phyloP scores from a whole-genome alignment of 768 basidiomycete species.

The Thelephora ganbajun region DNA sequence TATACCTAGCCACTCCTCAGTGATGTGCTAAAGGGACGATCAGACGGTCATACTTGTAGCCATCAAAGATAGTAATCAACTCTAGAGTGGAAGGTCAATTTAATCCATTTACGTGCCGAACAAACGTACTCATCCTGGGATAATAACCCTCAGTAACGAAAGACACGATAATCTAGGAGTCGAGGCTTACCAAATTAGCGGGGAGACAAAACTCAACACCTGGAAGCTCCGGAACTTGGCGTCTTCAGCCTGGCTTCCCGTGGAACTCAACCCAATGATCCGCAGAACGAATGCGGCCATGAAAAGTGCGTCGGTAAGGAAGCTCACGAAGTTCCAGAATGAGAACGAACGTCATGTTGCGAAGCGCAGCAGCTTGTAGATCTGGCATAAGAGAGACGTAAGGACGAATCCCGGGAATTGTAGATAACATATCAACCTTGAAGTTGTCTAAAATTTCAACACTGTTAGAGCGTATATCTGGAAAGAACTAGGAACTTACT shows the following conservation, averaged over 20 bases:
- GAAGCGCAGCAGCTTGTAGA: conserved; percentile 57
- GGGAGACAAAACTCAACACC: conserved; percentile 75
- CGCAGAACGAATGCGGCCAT: conserved; percentile 65
- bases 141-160: neutral
- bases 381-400: conserved; percentile 22
- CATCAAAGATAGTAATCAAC: conserved; percentile 69
- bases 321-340: conserved; percentile 62
- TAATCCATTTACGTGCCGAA: neutral
- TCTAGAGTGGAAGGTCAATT: conserved; percentile 25
- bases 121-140: conserved; percentile 65
- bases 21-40: neutral
- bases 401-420: neutral
- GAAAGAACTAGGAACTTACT: conserved; percentile 28
- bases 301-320: conserved; percentile 63
- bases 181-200: conserved; percentile 65
- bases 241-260: conserved; percentile 17
- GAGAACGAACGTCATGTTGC: conserved; percentile 71
- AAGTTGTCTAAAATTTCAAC: conserved; percentile 26
- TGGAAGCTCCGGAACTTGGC: conserved; percentile 61
- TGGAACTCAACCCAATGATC: conserved; percentile 33
- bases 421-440: conserved; percentile 26
- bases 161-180: neutral
- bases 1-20: conserved; percentile 33
- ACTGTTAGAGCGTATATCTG: too few species aligned
- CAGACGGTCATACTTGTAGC: conserved; percentile 47